Conservation (phyloP, 352 stramenopile species). For the Globisporangium nagaii region DNA sequence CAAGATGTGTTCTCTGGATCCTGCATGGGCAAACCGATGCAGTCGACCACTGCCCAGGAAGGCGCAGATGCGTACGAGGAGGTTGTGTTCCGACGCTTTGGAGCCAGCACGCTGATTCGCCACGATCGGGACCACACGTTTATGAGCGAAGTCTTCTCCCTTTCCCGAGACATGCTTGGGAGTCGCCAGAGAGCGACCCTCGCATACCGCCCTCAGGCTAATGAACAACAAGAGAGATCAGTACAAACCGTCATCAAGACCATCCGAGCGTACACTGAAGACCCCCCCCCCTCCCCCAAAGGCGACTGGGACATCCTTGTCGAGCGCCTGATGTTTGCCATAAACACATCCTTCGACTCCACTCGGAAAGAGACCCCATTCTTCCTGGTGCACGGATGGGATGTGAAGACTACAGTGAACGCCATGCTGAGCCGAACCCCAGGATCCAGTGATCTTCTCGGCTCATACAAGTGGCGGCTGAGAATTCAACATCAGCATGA, state of each 20-base stretch:
- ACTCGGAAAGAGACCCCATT: slow-evolving; percentile 10
- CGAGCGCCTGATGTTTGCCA: slow-evolving; percentile 16
- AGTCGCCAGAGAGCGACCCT: slow-evolving; percentile 19
- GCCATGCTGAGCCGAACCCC: not conserved
- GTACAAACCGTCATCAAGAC: slow-evolving; percentile 21
- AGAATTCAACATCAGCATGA: slow-evolving; percentile 6
- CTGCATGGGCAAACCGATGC: slow-evolving; percentile 21
- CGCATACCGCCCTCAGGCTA: slow-evolving; percentile 23
- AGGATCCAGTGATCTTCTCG: not conserved
- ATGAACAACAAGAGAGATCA: slow-evolving; percentile 26
- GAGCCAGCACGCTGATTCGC: slow-evolving; percentile 13
- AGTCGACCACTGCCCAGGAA: slow-evolving; percentile 1
- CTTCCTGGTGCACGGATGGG: slow-evolving; percentile 15
- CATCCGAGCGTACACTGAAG: slow-evolving; percentile 17
- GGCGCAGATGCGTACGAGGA: slow-evolving; percentile 19
- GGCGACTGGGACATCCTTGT: slow-evolving; percentile 25
- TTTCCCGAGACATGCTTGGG: slow-evolving; percentile 18
- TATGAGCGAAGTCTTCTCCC: slow-evolving; percentile 23
- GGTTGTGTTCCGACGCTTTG: slow-evolving; percentile 18
- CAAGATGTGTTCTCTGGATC: slow-evolving; percentile 17
- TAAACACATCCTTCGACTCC: slow-evolving; percentile 16
- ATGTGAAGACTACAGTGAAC: slow-evolving; percentile 2
- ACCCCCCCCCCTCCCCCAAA: slow-evolving; percentile 9
- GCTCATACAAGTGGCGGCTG: slow-evolving; percentile 4
- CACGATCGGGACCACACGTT: slow-evolving; percentile 22